These are phyloP conservation scores for Komagataella mondaviorum DNA, from an alignment of 805 yeast genomes.

Conservation along the genomic window DNA sequence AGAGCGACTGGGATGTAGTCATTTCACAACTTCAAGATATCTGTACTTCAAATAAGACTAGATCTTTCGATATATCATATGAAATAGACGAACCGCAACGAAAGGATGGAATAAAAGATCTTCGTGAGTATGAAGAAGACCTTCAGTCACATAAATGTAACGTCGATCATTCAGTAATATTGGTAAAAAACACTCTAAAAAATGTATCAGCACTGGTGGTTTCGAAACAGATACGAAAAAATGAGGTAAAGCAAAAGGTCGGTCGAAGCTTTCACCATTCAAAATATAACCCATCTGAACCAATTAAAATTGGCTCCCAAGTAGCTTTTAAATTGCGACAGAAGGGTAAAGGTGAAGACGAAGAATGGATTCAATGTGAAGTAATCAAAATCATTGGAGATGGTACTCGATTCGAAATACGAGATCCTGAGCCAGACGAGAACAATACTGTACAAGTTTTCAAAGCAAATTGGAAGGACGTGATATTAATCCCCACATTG, in stretches of 20 bases:
- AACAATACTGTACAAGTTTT: slow-evolving; percentile 77
- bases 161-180: slow-evolving; percentile 34
- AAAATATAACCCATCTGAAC: slow-evolving; percentile 45
- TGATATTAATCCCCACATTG: slow-evolving; percentile 54
- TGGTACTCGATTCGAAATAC: slow-evolving; percentile 72
- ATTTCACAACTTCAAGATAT: slow-evolving; percentile 56
- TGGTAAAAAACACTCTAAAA: slow-evolving; percentile 25
- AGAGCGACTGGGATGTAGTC: slow-evolving; percentile 58
- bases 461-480: slow-evolving; percentile 71
- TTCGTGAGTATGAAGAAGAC: slow-evolving; percentile 17
- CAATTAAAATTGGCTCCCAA: slow-evolving; percentile 54
- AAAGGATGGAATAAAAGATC: slow-evolving; percentile 24
- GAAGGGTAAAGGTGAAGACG: slow-evolving; percentile 44
- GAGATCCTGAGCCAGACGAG: slow-evolving; percentile 97
- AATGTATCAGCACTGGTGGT: slow-evolving; percentile 20
- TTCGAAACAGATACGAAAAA: slow-evolving; percentile 5
- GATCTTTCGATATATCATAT: slow-evolving; percentile 30
- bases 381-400: slow-evolving; percentile 68
- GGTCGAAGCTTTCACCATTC: slow-evolving; percentile 23
- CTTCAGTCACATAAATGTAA: slow-evolving; percentile 42
- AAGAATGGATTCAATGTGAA: slow-evolving; percentile 95
- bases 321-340: slow-evolving; percentile 76
- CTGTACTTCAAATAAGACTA: slow-evolving; percentile 45
- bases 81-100: slow-evolving; percentile 13
- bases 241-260: slow-evolving; percentile 9